phyloP scores from a whole-genome alignment of 2,329 filamentous ascomycete species.

The Ilyonectria robusta region DNA sequence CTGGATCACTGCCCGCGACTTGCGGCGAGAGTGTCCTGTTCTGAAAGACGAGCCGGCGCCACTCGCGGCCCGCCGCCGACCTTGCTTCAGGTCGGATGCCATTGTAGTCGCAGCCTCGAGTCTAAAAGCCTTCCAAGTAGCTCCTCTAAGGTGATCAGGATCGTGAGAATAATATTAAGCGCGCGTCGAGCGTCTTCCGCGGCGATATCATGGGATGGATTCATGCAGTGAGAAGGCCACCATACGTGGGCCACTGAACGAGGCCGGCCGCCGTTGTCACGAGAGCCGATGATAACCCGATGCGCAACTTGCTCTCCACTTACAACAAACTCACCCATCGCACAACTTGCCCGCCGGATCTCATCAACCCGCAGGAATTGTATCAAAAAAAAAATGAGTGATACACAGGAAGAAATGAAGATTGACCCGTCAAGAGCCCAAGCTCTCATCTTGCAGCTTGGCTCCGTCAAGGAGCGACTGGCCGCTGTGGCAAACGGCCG shows the following conservation, averaged over 20 bases:
- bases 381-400: conserved; percentile 59
- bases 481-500: conserved; percentile 66
- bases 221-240: conserved; percentile 27
- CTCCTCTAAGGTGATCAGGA: too few relatives aligned
- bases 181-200: conserved; percentile 9
- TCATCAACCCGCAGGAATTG: neutral
- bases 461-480: conserved; percentile 71
- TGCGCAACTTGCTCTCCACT: conserved; percentile 40
- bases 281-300: conserved; percentile 55
- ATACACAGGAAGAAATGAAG: conserved; percentile 67
- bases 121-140: neutral
- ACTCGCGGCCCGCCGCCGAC: conserved; percentile 65
- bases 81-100: conserved; percentile 50
- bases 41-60: conserved; percentile 55
- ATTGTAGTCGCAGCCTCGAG: conserved; percentile 35
- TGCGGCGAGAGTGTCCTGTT: conserved; percentile 59
- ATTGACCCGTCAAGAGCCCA: conserved; percentile 73
- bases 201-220: conserved; percentile 6
- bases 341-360: conserved; percentile 16
- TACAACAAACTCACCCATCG: conserved; percentile 41
- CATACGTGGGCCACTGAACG: conserved; percentile 12
- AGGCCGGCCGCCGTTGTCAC: conserved; percentile 3
- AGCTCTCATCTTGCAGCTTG: conserved; percentile 73
- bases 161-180: neutral
- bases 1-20: conserved; percentile 55